These are phyloP conservation scores for Phlegmacium glaucopus DNA, from an alignment of 768 basidiomycete genomes.

Conservation along the genomic window DNA sequence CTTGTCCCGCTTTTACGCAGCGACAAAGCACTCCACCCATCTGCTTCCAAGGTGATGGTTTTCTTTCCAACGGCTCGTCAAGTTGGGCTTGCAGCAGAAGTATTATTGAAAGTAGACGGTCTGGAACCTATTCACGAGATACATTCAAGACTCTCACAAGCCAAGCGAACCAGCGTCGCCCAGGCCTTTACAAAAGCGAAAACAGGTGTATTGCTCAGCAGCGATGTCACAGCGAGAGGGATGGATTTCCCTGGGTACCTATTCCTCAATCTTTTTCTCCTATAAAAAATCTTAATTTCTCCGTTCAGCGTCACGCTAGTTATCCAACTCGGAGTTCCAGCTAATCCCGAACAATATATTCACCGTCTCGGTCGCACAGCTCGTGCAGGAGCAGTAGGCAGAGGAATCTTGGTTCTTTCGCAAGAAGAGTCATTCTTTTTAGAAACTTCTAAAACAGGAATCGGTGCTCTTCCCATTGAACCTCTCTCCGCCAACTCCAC, in stretches of 20 bases:
- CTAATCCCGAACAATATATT: slow-evolving; percentile 72
- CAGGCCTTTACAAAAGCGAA: slow-evolving; percentile 42
- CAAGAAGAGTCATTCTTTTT: slow-evolving; percentile 51
- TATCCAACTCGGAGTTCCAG: slow-evolving; percentile 63
- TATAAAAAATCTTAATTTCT: neutral
- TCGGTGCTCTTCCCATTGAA: slow-evolving; percentile 7
- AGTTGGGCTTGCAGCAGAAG: slow-evolving; percentile 36
- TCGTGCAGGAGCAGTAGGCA: slow-evolving; percentile 64
- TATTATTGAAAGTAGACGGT: slow-evolving; percentile 25
- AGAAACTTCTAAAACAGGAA: slow-evolving; percentile 30
- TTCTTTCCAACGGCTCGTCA: slow-evolving; percentile 70
- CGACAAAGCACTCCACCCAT: slow-evolving; percentile 26
- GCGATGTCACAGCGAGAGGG: slow-evolving; percentile 60
- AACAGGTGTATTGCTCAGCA: slow-evolving; percentile 48
- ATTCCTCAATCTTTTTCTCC: neutral
- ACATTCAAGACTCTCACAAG: slow-evolving; percentile 55
- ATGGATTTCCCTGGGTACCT: slow-evolving; percentile 61
- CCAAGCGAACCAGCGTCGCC: slow-evolving; percentile 43
- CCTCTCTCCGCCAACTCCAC: neutral
- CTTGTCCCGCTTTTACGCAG: slow-evolving; percentile 35
- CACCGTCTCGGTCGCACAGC: slow-evolving; percentile 79
- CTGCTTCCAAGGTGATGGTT: slow-evolving; percentile 45
- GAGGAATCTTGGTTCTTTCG: slow-evolving; percentile 54
- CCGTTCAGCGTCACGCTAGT: slow-evolving; percentile 50
- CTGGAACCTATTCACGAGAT: slow-evolving; percentile 47